These are phyloP conservation scores for Phytophthora pinifolia DNA, from an alignment of 352 stramenopile species.

Conservation along the genomic window DNA sequence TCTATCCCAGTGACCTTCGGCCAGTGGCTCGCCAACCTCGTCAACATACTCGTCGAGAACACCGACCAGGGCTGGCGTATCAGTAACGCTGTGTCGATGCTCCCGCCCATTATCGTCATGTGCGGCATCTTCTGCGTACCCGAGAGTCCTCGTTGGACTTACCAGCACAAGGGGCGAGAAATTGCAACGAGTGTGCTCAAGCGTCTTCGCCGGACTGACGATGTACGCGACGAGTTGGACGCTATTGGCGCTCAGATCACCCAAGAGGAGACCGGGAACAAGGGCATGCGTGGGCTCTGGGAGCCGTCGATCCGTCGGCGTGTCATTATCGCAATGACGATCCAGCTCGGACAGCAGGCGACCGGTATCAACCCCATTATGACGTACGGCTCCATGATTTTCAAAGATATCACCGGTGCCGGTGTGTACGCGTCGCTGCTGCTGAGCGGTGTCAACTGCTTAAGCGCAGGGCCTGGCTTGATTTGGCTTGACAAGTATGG, in stretches of 20 bases:
- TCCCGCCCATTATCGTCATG: constrained; percentile 49
- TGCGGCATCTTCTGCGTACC: constrained; percentile 49
- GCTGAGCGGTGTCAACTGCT: constrained; percentile 31
- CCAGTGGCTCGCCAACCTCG: constrained; percentile 41
- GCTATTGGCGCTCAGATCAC: constrained; percentile 44
- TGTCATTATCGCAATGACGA: constrained; percentile 32
- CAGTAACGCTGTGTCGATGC: constrained; percentile 46
- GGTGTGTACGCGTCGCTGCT: constrained; percentile 33
- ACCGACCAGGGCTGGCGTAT: constrained; percentile 39
- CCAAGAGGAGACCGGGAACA: constrained; percentile 25
- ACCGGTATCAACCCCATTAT: constrained; percentile 43
- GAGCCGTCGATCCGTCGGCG: constrained; percentile 28
- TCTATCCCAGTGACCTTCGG: constrained; percentile 31
- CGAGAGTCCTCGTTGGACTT: constrained; percentile 41
- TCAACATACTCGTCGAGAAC: constrained; percentile 45
- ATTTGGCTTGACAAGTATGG: constrained; percentile 37
- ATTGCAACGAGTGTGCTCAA: constrained; percentile 29
- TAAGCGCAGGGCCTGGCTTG: constrained; percentile 34
- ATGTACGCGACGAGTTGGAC: constrained; percentile 35
- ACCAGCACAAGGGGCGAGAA: constrained; percentile 37
- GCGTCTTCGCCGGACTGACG: constrained; percentile 26
- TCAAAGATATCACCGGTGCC: constrained; percentile 32
- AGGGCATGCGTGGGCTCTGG: constrained; percentile 30
- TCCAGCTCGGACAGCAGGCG: constrained; percentile 36
- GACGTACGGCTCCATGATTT: constrained; percentile 36